A percentile compares a stretch with the other conserved stretches of the same genome.
These are phyloP conservation scores for Alternaria alternata DNA, from an alignment of 2,329 filamentous ascomycete genomes.

Conservation along the genomic window DNA sequence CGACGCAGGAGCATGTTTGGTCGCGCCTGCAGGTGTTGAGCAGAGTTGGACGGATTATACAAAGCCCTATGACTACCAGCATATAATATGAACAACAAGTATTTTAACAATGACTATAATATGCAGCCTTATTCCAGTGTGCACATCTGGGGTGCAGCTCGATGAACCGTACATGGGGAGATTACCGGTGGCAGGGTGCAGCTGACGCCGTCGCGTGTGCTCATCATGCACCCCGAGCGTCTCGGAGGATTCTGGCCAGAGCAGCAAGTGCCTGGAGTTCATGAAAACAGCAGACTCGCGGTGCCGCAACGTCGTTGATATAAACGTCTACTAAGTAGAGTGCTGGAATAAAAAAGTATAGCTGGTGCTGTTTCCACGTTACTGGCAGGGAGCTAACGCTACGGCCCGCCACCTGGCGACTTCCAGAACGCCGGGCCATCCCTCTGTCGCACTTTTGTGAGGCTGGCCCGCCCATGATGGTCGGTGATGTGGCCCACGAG, in stretches of 20 bases:
- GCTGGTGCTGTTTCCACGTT: slow-evolving; percentile 11
- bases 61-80: neutral
- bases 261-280: slow-evolving; percentile 6
- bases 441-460: slow-evolving; percentile 3
- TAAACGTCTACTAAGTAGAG: neutral
- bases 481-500: slow-evolving; percentile 3
- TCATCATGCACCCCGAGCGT: slow-evolving; percentile 14
- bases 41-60: neutral
- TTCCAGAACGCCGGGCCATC: slow-evolving; percentile 14
- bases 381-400: slow-evolving; percentile 27
- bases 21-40: neutral
- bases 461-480: slow-evolving; percentile 2
- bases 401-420: slow-evolving; percentile 24
- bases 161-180: slow-evolving; percentile 12
- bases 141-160: slow-evolving; percentile 13
- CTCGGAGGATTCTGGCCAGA: slow-evolving; percentile 4
- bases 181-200: slow-evolving; percentile 28
- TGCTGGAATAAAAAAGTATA: neutral
- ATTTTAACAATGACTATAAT: neutral
- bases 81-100: slow-evolving; percentile 18
- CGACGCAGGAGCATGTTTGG: slow-evolving; percentile 18
- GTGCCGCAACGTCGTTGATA: neutral
- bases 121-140: slow-evolving; percentile 17
- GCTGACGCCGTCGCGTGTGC: slow-evolving; percentile 20
- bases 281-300: neutral